These are phyloP conservation scores for Cryptococcus sp. DNA, from an alignment of 1,284 basidiomycete species.

Conservation along the genomic window DNA sequence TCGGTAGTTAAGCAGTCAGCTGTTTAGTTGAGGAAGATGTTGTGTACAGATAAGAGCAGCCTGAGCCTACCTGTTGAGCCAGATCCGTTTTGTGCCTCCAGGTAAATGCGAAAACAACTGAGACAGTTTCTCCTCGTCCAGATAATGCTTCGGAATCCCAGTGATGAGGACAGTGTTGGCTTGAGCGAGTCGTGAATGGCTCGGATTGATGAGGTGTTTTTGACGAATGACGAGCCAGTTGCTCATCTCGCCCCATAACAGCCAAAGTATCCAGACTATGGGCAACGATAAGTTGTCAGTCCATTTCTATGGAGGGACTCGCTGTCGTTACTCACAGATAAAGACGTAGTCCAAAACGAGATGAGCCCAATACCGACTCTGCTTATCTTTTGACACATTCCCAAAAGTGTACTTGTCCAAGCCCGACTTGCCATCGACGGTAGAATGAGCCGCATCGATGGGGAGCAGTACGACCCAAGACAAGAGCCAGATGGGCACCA, in stretches of 20 bases:
- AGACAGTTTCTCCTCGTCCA: conserved; percentile 63
- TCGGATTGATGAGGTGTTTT: conserved; percentile 64
- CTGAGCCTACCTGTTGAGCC: conserved; percentile 68
- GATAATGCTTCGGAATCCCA: conserved; percentile 65
- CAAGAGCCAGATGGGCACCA: conserved; percentile 64
- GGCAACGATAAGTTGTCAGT: not conserved
- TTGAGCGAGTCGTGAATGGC: conserved; percentile 66
- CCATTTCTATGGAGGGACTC: not conserved
- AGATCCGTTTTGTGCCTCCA: conserved; percentile 73
- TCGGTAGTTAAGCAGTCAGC: not conserved
- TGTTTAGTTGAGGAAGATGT: not conserved
- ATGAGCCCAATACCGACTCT: conserved; percentile 55
- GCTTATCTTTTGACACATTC: conserved; percentile 49
- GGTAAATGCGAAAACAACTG: conserved; percentile 69
- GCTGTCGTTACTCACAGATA: conserved; percentile 48
- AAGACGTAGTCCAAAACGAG: conserved; percentile 54
- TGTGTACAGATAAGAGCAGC: conserved; percentile 10
- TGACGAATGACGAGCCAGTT: conserved; percentile 69
- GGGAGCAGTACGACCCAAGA: conserved; percentile 66
- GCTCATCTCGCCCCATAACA: conserved; percentile 66
- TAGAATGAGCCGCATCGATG: conserved; percentile 60
- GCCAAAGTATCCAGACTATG: conserved; percentile 67
- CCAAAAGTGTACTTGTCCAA: conserved; percentile 60
- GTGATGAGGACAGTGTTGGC: conserved; percentile 77
- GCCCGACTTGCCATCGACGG: conserved; percentile 50